Conservation (phyloP, 768 basidiomycete species). For the Termitomyces sp. region DNA sequence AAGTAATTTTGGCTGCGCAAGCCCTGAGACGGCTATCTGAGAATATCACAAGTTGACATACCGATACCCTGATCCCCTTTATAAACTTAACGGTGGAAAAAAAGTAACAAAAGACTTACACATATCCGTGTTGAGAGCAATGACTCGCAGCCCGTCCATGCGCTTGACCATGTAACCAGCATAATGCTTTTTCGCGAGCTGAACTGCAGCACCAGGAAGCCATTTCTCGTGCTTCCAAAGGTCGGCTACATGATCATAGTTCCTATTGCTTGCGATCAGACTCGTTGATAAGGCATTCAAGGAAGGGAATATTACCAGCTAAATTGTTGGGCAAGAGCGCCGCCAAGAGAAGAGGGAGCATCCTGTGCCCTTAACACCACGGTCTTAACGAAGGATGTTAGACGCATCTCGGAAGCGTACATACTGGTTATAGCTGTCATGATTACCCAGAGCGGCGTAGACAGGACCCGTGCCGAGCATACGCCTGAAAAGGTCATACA, state of each 20-base stretch:
- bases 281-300: too few species aligned
- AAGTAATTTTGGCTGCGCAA: conserved; percentile 61
- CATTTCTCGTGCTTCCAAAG: conserved; percentile 74
- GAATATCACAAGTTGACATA: conserved; percentile 13
- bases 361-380: conserved; percentile 49
- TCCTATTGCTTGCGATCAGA: conserved; percentile 39
- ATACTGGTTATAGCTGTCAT: conserved; percentile 70
- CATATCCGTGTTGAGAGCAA: conserved; percentile 75
- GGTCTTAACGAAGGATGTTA: not conserved
- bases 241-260: conserved; percentile 71
- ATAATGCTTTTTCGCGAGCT: conserved; percentile 65
- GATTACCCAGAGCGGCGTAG: conserved; percentile 75
- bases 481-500: conserved; percentile 67
- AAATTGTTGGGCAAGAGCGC: conserved; percentile 55
- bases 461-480: conserved; percentile 67
- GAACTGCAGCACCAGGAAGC: conserved; percentile 57
- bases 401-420: conserved; percentile 16
- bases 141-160: conserved; percentile 63
- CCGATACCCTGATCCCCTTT: conserved; percentile 32
- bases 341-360: conserved; percentile 57
- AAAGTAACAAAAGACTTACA: conserved; percentile 42
- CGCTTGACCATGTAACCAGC: conserved; percentile 71
- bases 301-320: conserved; percentile 48
- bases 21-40: not conserved
- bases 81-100: not conserved